Evolutionary conservation across 1,139 yeast genomes (phyloP).

Genomic region (Trichomonascaceae sp.): DNA sequence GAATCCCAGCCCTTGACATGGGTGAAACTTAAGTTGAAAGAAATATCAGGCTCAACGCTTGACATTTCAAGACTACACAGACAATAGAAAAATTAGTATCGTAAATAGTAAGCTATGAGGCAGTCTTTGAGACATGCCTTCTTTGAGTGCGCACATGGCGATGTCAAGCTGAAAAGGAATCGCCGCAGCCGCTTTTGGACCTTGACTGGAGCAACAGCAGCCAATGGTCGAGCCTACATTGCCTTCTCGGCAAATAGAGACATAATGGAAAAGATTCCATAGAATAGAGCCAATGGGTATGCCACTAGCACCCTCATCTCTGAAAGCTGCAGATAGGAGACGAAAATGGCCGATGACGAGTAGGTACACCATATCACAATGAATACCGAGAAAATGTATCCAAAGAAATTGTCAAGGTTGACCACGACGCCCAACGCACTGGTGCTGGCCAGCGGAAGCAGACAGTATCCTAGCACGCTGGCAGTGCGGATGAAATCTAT

Average conservation of each 20-base stretch:
- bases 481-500: constrained; percentile 70
- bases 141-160: no score
- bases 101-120: no score
- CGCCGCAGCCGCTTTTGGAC: no score
- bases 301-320: constrained; percentile 87
- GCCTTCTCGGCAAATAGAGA: constrained; percentile 65
- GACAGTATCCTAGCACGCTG: constrained; percentile 86
- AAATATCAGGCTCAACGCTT: no score
- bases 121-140: no score
- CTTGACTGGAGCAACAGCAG: no score
- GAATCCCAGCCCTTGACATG: no score
- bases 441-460: constrained; percentile 75
- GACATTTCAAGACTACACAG: no score
- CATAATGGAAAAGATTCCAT: constrained; percentile 91
- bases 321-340: constrained; percentile 66
- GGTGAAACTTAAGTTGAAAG: no score
- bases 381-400: constrained; percentile 55
- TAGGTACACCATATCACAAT: constrained; percentile 91
- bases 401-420: constrained; percentile 58
- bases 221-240: no score
- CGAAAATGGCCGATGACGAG: constrained; percentile 89
- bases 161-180: no score
- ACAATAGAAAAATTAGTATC: no score
- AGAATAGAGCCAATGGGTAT: constrained; percentile 84
- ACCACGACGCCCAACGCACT: constrained; percentile 62